Base-by-base conservation (phyloP, 441 rosid genomes). In the Arabidopsis lyrata region DNA sequence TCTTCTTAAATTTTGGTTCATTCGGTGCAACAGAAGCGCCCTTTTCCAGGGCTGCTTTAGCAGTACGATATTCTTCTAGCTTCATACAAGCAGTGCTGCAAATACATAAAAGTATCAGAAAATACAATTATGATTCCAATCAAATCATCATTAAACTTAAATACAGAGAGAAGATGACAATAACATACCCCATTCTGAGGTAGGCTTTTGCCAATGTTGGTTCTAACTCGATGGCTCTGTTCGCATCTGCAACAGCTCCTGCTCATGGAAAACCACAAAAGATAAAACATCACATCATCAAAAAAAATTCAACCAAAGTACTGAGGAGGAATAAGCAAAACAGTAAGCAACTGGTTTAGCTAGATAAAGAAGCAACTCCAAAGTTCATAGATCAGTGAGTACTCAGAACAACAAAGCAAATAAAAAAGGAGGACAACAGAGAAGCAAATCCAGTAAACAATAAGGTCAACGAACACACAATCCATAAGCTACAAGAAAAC, bases 61-160 rank as follows among this genome's bases (percentile, higher is more conserved):
- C 98, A 41, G 91, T 89, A 39, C 83, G 73, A 79, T 84, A 92
- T 64, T 95, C 97, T 78, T 89, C 93, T 32, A 95, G 90, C 78
- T 87, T 89, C 83, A 92, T 81, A 74, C 95, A 90, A 3, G 98
- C 98, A 67, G 69, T 77, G 50, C 99, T 95, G 81, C 74, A 77
- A 44, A 54, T 44, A 53, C 48, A 65, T 10, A 10, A 52, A 5
- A 29, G 71, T 24, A 53, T 35, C 15, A 41, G 27, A 47, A 58
- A 47, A 48, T 6, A 11, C 0, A 18, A 35, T 44, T 10, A 10
- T 8, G 20, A 62, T 13, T 16, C 63, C 2, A 73, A 13, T 16
- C 65, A 68, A 34, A 61, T 18, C 7, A 9, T 50, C 45, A 29
- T 27, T 15, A 62, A 31, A 39, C 38, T 59, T 59, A 8, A 52